These are phyloP conservation scores for Calvatia gigantea DNA, from an alignment of 768 basidiomycete species.

Conservation along the genomic window DNA sequence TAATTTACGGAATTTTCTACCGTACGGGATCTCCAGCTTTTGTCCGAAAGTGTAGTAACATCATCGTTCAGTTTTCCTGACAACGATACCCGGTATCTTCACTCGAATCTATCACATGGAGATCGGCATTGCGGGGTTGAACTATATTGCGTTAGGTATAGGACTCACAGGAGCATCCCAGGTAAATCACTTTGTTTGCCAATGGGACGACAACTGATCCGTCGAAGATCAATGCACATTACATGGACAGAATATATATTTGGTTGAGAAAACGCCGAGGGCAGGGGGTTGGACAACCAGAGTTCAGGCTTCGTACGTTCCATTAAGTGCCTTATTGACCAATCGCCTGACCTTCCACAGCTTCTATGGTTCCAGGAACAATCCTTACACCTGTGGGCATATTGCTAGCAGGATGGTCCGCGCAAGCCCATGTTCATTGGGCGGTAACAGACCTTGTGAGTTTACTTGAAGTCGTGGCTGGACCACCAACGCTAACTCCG, in stretches of 20 bases:
- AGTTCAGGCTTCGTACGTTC: slow-evolving; percentile 45
- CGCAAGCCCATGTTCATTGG: slow-evolving; percentile 59
- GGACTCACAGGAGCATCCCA: slow-evolving; percentile 54
- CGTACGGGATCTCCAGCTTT: slow-evolving; percentile 29
- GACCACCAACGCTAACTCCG: background rate
- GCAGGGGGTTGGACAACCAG: slow-evolving; percentile 42
- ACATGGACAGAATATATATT: slow-evolving; percentile 54
- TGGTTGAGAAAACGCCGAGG: slow-evolving; percentile 46
- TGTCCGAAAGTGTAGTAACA: background rate
- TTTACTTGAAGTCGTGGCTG: background rate
- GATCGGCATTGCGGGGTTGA: slow-evolving; percentile 57
- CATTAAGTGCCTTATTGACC: background rate
- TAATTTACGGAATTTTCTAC: slow-evolving; percentile 62
- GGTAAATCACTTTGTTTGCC: background rate
- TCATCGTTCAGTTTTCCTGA: slow-evolving; percentile 55
- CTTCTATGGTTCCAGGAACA: slow-evolving; percentile 56
- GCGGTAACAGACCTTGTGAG: slow-evolving; percentile 58
- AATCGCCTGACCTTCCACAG: slow-evolving; percentile 26
- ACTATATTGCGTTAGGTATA: slow-evolving; percentile 70
- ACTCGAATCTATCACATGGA: slow-evolving; percentile 47
- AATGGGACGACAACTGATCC: background rate
- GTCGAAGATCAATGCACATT: slow-evolving; percentile 39
- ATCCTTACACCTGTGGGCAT: slow-evolving; percentile 63
- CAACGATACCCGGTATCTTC: slow-evolving; percentile 61
- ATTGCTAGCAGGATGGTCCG: slow-evolving; percentile 69